Evolutionary conservation across 108 stramenopile species (phyloP), one percentile per base, ranked within the genome.

Genomic region (Pseudonitzschia delicatissima): DNA sequence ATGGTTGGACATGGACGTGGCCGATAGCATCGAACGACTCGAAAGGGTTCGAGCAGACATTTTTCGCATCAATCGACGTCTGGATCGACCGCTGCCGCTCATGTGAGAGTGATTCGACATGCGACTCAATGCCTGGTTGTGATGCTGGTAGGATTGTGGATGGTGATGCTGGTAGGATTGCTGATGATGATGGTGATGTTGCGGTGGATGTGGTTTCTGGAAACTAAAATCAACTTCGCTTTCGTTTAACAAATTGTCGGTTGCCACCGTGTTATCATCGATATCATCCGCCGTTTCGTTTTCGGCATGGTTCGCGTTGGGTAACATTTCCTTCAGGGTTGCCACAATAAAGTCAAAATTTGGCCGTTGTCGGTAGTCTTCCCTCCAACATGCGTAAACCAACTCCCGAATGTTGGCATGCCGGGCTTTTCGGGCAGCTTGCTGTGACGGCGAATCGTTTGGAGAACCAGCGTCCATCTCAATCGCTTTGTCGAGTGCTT

Each of bases 291-390:
- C 40, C 40, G 11, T 42, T 15, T 2, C 15, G 15, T 15, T 42
- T 15, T 42, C n/a, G 51, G 12, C 51, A 52, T 23, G 12, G 21
- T 27, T 1, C 12, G 0, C 0, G 25, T 52, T 1, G 29, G 35
- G 8, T 3, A 60, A 13, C 33, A 60, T 36, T 40, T 60, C 37
- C 21, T 33, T 17, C 5, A 60, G 33, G 4, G n/a, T 39, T 4
- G 15, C 0, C 9, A 60, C 12, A 4, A 60, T 40, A n/a, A 31
- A 21, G 0, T 60, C 58, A 35, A 63, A 63, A 9, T 42, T 23
- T 9, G 62, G 62, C 15, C 62, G 39, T 11, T 47, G 26, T 45
- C 34, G 39, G n/a, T 15, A 63, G 15, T 63, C 45, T n/a, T 44
- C 29, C 3, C 45, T 11, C 62, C 62, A 63, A 17, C 62, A 63